Base-by-base conservation (phyloP, 2,329 filamentous ascomycete species). In the Metarhizium sp. region DNA sequence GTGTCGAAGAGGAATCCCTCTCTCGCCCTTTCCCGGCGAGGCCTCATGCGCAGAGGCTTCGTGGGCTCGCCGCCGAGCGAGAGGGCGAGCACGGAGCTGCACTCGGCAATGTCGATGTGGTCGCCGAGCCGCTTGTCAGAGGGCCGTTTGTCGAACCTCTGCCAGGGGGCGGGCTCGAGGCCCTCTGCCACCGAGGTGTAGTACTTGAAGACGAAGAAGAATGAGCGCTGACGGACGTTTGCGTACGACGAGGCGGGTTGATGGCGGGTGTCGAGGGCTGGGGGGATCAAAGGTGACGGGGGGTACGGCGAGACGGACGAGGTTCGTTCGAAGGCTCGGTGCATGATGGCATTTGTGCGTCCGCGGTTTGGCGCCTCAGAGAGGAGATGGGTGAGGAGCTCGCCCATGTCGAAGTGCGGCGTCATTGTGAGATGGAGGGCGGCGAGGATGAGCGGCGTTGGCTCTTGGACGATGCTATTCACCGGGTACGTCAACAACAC, bases 151-250 rank as follows among this genome's bases (percentile, higher is more conserved):
- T 84, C 81, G 42, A 77, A 76, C 20, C 73, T 69, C 62, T 86
- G 83, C 81, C 82, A 86, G 6, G 78, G 72, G 61, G 82, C 79
- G 0, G 83, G 82, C 36, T 74, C 71, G 45, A 81, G 75, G 4
- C 75, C 76, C 4, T 79, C 73, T 2, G 76, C 78, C 13, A 85
- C 75, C 6, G 84, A 73, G 5, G 82, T 85, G 62, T 83, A 85
- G 63, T 85, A 86, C 60, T 85, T 84, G 64, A 86, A 84, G 46
- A 75, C 79, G 63, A 86, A 85, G 59, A 84, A 77, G 64, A 85
- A 84, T 7, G 77, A 79, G 6, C 78, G 72, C 60, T 81, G 81
- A 13, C 75, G 76, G 7, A 78, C 69, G 4, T 69, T 62, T 71
- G 66, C 53, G 46, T 47, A 54, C 47, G 54, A 34, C 11, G 52